Conservation (phyloP, 352 stramenopile genomes). For the Blastocystis sp. region DNA sequence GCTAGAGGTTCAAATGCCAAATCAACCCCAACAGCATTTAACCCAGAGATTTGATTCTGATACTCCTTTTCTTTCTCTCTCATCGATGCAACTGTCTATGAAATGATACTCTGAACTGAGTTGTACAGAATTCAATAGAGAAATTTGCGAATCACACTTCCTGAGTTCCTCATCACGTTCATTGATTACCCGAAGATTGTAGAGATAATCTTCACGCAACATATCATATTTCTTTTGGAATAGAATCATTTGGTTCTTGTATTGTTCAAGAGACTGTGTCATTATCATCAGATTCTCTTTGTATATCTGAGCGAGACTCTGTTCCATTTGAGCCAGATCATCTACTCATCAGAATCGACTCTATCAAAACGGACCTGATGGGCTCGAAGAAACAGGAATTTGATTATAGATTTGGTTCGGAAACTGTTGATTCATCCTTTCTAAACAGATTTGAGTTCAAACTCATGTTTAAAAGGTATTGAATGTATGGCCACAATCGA, state of each 20-base stretch:
- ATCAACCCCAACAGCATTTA: neutral
- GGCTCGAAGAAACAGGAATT: neutral
- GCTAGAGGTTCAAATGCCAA: neutral
- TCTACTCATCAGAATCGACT: neutral
- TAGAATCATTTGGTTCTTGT: conserved; percentile 58
- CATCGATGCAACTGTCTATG: neutral
- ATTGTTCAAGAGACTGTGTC: conserved; percentile 56
- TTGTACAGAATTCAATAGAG: neutral
- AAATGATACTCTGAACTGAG: neutral
- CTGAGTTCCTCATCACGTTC: conserved; percentile 48
- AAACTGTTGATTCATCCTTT: neutral
- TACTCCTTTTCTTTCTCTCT: conserved; percentile 24
- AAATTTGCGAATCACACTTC: conserved; percentile 33
- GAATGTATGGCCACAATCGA: neutral
- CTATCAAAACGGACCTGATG: neutral
- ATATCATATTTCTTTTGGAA: conserved; percentile 61
- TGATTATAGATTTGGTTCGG: neutral
- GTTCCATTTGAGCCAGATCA: conserved; percentile 50
- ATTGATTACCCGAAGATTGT: conserved; percentile 55
- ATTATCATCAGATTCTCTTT: conserved; percentile 54
- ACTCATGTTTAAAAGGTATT: conserved; percentile 1
- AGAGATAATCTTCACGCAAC: conserved; percentile 48
- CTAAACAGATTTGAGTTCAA: neutral
- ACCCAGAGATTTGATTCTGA: neutral
- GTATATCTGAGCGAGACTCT: conserved; percentile 47